Base-by-base conservation (phyloP, 805 yeast genomes). In the Candida argentea region DNA sequence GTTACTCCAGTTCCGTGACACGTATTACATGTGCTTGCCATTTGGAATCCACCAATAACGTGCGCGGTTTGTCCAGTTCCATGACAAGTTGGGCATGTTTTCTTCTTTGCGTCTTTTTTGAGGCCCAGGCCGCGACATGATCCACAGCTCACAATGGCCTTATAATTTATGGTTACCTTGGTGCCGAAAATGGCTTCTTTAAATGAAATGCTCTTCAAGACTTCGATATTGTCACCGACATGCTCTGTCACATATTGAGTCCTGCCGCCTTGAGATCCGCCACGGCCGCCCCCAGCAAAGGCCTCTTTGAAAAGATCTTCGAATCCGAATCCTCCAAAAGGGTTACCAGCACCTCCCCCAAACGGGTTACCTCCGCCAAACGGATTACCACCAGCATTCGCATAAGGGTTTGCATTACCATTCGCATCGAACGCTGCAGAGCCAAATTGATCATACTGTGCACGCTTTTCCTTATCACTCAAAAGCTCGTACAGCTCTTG, bases 401-500 rank as follows among this genome's bases (percentile, higher is more conserved):
- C 65, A 24, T 53, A 64, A 4, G 65, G 71, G 26, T 62, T 69
- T n/a, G 65, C 55, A 28, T 61, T 63, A 5, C 72, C 78, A 37
- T 65, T 67, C 12, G 67, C 62, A 38, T 74, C 84, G 48, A 85
- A 85, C 0, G 91, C 94, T 7, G 86, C 68, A 1, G 95, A 66
- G 2, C 98, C 98, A 55, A 70, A 87, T 45, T 82, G 93, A 49
- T 91, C 98, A 44, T 75, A 91, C 48, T 91, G 95, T 30, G 77
- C 71, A 44, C 85, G 73, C 65, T 89, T 89, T 13, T 71, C 72
- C 30, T 84, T 81, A 50, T 86, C 93, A 25, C 85, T 76, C 46
- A 91, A 64, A 20, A 91, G 73, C 55, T 91, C 99, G 48, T 93
- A 91, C 1, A 96, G 93, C 38, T 82, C 91, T 49, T 89, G 97